Base-by-base conservation (phyloP, 108 stramenopile species). In the Mayamaea pseudoterrestris region DNA sequence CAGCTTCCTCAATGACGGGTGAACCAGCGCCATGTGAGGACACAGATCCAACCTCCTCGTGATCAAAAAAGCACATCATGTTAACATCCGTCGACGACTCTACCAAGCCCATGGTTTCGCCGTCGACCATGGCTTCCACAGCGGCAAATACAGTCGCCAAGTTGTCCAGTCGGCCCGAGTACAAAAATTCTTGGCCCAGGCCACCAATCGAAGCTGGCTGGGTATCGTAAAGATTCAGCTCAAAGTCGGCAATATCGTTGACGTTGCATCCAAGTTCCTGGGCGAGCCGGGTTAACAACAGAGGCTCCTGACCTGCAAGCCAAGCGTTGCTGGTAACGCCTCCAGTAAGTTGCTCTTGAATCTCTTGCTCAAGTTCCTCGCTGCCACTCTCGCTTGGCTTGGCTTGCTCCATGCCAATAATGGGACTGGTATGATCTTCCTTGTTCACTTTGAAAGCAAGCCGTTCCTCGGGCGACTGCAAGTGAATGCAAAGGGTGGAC, bases 151-250 rank as follows among this genome's bases (percentile, higher is more conserved):
- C 81, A 0, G 90, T 88, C 8, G 80, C 90, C 64, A 91, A 68
- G 61, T 97, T 95, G 65, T 97, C 96, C 28, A 97, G 58, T 12
- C 96, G 71, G 11, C 87, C 93, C 50, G 91, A 78, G 55, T 90
- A 70, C 27, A 97, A 57, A 58, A 97, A 93, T 60, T 97, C 96
- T 42, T 73, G 63, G 46, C 65, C 56, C 25, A 93, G 81, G 0
- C 96, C 96, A 41, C 93, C 94, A 28, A 95, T 47, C 27, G 71
- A 52, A 5, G 91, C 86, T 20, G 87, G 78, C 80, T 97, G 96
- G 27, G 80, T 79, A 65, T 97, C 96, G 58, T 88, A 95, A 7
- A 95, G 48, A 47, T 75, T 85, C 42, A 94, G 55, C 53, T 97
- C 96, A 51, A 93, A 88, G 58, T 97, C 93, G n/a, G 83, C 78